Base-by-base conservation (phyloP, 2,329 filamentous ascomycete species). In the Trichophyton rubrum region DNA sequence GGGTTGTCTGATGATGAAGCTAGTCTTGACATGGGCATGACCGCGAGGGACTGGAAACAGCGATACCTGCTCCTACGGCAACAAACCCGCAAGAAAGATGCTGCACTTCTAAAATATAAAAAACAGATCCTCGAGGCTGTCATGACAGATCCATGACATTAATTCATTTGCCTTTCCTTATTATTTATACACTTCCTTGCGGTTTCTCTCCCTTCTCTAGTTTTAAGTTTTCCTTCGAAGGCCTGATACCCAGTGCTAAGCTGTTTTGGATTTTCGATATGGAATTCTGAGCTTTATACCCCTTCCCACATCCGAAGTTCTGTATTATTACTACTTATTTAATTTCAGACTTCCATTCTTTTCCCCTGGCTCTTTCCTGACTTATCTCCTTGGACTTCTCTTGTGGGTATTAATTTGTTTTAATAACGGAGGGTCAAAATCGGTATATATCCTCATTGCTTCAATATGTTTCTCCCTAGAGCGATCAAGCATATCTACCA, bases 111-210 rank as follows among this genome's bases (percentile, higher is more conserved):
- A 0, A 67, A 74, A 47, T 75, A 75, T 59, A 75, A 75, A 60
- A 73, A 73, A 38, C 74, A 70, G 53, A 74, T 76, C 33, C 67
- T 76, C 15, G 72, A 75, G 63, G 74, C 72, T 15, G 74, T 76
- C n/a, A 75, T 76, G 73, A 51, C 60, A 45, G 62, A 60, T 58
- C 20, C 51, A 9, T 63, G 56, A 59, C 15, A 6, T 57, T 24
- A 40, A 17, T 53, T 27, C 49, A 8, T 7, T 43, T 43, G 6
- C 20, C 40, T 17, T 17, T 43, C 11, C 33, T 13, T 24, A n/a
- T 53, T 47, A 22, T 24, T 13, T 38, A 38, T 47, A 22, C 22
- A 9, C 20, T 22, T 47, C 17, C 17, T 47, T 22, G 8, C 9
- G 9, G 17, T 24, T 47, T 47, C 20, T 11, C 22, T n/a, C n/a